Percentiles rank a stretch among this genome's conserved stretches.
Conservation (phyloP, 129 eudicot genomes). For the Chrysanthemum makinoi region DNA sequence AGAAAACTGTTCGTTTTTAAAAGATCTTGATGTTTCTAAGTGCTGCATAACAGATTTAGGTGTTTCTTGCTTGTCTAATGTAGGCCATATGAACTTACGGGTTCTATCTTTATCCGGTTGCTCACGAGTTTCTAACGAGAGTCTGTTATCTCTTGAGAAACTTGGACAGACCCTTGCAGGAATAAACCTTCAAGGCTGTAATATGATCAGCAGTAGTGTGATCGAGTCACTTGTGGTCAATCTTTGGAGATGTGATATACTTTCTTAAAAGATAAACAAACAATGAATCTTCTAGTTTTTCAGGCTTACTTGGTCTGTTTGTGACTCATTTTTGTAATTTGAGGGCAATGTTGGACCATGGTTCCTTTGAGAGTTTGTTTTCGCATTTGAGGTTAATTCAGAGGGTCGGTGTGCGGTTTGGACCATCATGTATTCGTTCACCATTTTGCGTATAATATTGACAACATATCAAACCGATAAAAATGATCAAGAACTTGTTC, state of each 20-base stretch:
- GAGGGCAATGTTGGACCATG: constrained; percentile 19
- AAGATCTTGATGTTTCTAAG: constrained; percentile 80
- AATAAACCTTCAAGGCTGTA: constrained; percentile 76
- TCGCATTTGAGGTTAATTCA: background rate
- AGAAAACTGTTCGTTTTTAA: constrained; percentile 48
- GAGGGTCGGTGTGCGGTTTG: background rate
- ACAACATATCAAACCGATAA: background rate
- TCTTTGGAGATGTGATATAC: constrained; percentile 92
- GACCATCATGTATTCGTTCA: constrained; percentile 14
- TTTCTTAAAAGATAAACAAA: constrained; percentile 33
- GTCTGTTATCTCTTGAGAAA: constrained; percentile 44
- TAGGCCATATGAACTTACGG: constrained; percentile 43
- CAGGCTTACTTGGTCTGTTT: constrained; percentile 30
- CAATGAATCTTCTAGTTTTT: constrained; percentile 27
- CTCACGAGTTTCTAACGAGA: constrained; percentile 53
- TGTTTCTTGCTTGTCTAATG: constrained; percentile 46
- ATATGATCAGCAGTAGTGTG: constrained; percentile 50
- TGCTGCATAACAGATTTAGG: constrained; percentile 70
- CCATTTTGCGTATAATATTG: no score
- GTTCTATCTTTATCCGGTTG: constrained; percentile 84
- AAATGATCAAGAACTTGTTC: no score
- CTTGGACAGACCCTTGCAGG: constrained; percentile 67
- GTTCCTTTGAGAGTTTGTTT: constrained; percentile 9
- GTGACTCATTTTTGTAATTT: constrained; percentile 10
- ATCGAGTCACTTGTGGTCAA: constrained; percentile 58